phyloP scores from a whole-genome alignment of 768 basidiomycete species.

The Clavulina sp. region DNA sequence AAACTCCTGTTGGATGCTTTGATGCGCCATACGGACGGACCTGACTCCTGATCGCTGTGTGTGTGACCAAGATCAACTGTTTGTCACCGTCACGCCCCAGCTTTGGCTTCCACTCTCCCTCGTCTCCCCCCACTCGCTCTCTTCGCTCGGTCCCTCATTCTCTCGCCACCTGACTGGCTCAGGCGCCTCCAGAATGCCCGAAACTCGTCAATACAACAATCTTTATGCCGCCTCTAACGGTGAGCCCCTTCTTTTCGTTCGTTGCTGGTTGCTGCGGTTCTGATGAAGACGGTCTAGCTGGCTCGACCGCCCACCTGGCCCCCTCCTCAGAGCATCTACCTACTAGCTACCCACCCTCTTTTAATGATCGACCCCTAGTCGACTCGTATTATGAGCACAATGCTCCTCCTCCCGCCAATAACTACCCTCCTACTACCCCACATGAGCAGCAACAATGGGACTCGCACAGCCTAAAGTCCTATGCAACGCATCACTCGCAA shows the following conservation, averaged over 20 bases:
- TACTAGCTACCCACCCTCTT: background rate
- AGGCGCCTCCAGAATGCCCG: no score
- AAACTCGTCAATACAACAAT: background rate
- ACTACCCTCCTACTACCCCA: background rate
- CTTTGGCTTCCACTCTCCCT: no score
- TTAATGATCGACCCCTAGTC: background rate
- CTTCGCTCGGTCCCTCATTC: no score
- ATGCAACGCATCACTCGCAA: constrained; percentile 48
- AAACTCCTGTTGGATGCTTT: no score
- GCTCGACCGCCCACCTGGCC: background rate
- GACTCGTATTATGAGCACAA: background rate
- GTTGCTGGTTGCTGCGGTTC: no score
- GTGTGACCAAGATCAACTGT: no score
- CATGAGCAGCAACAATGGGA: constrained; percentile 25
- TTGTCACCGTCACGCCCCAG: no score
- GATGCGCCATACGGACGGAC: no score
- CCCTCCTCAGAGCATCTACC: background rate
- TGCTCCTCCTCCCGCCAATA: background rate
- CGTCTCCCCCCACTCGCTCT: no score
- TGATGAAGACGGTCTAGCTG: background rate
- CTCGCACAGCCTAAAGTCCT: constrained; percentile 23
- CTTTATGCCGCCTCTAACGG: background rate
- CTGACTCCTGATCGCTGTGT: no score
- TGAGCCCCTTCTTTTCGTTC: no score
- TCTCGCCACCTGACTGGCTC: no score